Percentiles rank a stretch among this genome's conserved stretches.
Evolutionary conservation across 805 yeast genomes (phyloP).

Genomic region (Hagleromyces aurorensis): DNA sequence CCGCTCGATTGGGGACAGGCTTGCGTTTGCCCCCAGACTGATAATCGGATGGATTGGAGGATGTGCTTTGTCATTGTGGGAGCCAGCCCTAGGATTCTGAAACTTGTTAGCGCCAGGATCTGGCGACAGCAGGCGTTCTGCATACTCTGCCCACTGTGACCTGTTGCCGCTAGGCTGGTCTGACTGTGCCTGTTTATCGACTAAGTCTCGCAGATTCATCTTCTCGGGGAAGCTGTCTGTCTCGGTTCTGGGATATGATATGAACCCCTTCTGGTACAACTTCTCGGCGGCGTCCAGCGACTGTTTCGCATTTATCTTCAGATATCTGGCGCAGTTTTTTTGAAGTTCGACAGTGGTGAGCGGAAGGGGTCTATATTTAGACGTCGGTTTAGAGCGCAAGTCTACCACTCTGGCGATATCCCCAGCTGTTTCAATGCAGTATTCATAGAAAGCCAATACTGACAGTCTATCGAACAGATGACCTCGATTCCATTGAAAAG

Average conservation of each 20-base stretch:
- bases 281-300: conserved; percentile 76
- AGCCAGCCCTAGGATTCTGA: conserved; percentile 69
- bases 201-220: conserved; percentile 60
- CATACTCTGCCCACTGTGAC: conserved; percentile 89
- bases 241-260: conserved; percentile 96
- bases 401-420: conserved; percentile 44
- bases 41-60: conserved; percentile 91
- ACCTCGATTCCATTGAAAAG: conserved; percentile 65
- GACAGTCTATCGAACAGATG: conserved; percentile 66
- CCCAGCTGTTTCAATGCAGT: conserved; percentile 42
- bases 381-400: conserved; percentile 53
- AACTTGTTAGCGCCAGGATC: conserved; percentile 37
- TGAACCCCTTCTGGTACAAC: conserved; percentile 74
- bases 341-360: conserved; percentile 91
- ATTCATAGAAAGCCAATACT: conserved; percentile 57
- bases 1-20: conserved; percentile 36
- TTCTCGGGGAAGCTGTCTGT: conserved; percentile 76
- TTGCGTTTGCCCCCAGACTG: conserved; percentile 26
- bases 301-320: conserved; percentile 72
- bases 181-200: conserved; percentile 46
- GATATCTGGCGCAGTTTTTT: conserved; percentile 67
- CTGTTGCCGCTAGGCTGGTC: conserved; percentile 31
- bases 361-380: conserved; percentile 80
- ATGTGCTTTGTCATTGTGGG: conserved; percentile 89
- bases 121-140: conserved; percentile 35